Conservation (phyloP, 208 protist species). For the Endotrypanum monterogeii region DNA sequence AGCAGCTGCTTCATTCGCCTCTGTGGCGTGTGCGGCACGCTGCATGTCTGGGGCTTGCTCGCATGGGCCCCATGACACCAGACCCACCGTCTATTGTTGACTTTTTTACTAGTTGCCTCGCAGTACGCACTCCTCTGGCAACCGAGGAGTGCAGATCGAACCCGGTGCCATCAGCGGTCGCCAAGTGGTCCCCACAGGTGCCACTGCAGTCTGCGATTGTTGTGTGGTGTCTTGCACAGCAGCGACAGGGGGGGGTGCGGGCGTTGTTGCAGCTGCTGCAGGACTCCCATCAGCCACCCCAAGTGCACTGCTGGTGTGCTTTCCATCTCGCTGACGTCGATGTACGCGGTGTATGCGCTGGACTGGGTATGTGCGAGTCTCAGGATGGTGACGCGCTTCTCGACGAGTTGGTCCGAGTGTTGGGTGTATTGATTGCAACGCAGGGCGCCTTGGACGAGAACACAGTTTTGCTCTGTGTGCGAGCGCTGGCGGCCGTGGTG, state of each 20-base stretch:
- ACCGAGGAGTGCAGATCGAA: background rate
- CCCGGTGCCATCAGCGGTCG: background rate
- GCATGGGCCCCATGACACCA: conserved; percentile 28
- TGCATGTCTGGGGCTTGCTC: conserved; percentile 60
- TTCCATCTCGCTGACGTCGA: conserved; percentile 43
- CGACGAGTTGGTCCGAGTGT: conserved; percentile 41
- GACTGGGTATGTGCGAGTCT: conserved; percentile 7
- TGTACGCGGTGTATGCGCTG: conserved; percentile 21
- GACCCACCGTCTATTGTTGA: conserved; percentile 21
- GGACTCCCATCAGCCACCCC: conserved; percentile 17
- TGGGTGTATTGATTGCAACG: conserved; percentile 38
- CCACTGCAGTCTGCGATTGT: conserved; percentile 36
- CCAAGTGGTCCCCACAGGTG: conserved; percentile 5
- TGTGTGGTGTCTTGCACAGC: conserved; percentile 57
- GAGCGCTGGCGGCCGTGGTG: conserved; percentile 41
- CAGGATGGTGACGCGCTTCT: conserved; percentile 26
- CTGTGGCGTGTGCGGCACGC: conserved; percentile 54
- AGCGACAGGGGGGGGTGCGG: conserved; percentile 45
- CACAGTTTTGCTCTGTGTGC: conserved; percentile 53
- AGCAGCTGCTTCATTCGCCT: conserved; percentile 36
- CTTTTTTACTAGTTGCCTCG: conserved; percentile 4
- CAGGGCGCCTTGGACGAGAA: conserved; percentile 46
- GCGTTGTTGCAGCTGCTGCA: conserved; percentile 31
- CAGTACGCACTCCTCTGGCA: background rate
- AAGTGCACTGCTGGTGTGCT: conserved; percentile 41